Percentiles rank a stretch among this genome's conserved stretches.
Conservation (phyloP, 352 stramenopile species). For the Globisporangium uncinulatum region DNA sequence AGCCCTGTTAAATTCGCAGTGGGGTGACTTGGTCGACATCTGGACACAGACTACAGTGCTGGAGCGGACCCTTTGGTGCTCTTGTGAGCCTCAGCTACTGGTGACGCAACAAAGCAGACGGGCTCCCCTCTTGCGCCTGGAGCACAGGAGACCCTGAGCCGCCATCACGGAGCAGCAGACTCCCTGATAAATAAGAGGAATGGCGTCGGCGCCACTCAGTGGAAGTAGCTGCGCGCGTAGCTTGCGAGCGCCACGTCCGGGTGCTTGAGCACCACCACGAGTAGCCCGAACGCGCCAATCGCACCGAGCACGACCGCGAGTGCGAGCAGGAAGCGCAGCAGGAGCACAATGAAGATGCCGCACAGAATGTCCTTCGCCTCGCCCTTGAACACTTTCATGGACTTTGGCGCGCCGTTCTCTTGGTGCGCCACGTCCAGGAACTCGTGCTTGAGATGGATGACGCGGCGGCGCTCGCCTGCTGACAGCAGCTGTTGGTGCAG, state of each 20-base stretch:
- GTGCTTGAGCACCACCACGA: slow-evolving; percentile 37
- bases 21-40: no score
- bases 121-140: no score
- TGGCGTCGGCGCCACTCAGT: background rate
- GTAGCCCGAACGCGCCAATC: slow-evolving; percentile 21
- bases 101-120: no score
- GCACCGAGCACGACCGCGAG: slow-evolving; percentile 30
- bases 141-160: no score
- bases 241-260: slow-evolving; percentile 21
- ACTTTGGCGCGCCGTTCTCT: slow-evolving; percentile 47
- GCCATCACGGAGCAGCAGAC: background rate
- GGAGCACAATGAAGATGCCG: slow-evolving; percentile 53
- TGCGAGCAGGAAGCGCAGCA: slow-evolving; percentile 45
- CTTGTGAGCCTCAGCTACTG: no score
- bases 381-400: slow-evolving; percentile 49
- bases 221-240: slow-evolving; percentile 17
- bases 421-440: slow-evolving; percentile 31
- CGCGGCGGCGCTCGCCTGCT: slow-evolving; percentile 20
- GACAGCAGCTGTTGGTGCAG: slow-evolving; percentile 13
- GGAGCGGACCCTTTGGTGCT: no score
- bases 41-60: no score
- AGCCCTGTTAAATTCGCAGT: no score
- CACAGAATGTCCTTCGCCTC: slow-evolving; percentile 50
- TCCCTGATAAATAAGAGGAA: slow-evolving; percentile 10
- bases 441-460: slow-evolving; percentile 23